Conservation (phyloP, 225 moss, liverwort and hornwort genomes). For the Lunularia cruciata region DNA sequence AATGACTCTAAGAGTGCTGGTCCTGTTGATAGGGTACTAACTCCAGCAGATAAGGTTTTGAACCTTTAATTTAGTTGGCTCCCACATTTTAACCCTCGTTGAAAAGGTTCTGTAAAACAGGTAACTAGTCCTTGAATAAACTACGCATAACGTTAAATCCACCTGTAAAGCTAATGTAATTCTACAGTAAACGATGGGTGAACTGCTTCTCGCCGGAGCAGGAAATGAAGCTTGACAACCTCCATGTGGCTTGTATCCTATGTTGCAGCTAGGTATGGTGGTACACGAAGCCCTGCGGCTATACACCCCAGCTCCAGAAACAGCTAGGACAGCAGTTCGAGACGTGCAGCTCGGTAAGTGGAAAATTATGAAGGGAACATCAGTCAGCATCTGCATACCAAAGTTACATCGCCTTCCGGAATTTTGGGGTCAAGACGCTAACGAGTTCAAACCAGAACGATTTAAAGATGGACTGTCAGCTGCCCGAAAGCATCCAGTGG, state of each 20-base stretch:
- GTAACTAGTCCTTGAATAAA: no score
- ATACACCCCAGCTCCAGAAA: slow-evolving; percentile 9
- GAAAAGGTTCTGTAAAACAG: no score
- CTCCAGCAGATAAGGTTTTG: no score
- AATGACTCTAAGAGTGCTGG: no score
- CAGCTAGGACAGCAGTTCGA: slow-evolving; percentile 20
- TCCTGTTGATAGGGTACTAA: no score
- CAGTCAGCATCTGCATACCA: slow-evolving; percentile 19
- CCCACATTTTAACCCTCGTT: no score
- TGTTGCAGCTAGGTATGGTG: slow-evolving; percentile 19
- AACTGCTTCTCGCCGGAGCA: neutral
- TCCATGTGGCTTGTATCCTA: neutral
- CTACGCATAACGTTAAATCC: no score
- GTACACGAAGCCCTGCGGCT: slow-evolving; percentile 12
- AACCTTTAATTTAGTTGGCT: no score
- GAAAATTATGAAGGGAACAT: slow-evolving; percentile 10
- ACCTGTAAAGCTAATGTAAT: no score
- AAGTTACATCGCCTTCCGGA: slow-evolving; percentile 9
- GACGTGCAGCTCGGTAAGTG: slow-evolving; percentile 24
- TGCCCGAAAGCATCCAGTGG: slow-evolving; percentile 17
- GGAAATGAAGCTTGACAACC: no score
- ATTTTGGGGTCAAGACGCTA: slow-evolving; percentile 29
- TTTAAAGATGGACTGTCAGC: slow-evolving; percentile 23
- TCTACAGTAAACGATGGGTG: no score
- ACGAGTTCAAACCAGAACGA: slow-evolving; percentile 28